Evolutionary conservation across 1,284 basidiomycete species (phyloP).

Genomic region (Exobasidium rhododendri): DNA sequence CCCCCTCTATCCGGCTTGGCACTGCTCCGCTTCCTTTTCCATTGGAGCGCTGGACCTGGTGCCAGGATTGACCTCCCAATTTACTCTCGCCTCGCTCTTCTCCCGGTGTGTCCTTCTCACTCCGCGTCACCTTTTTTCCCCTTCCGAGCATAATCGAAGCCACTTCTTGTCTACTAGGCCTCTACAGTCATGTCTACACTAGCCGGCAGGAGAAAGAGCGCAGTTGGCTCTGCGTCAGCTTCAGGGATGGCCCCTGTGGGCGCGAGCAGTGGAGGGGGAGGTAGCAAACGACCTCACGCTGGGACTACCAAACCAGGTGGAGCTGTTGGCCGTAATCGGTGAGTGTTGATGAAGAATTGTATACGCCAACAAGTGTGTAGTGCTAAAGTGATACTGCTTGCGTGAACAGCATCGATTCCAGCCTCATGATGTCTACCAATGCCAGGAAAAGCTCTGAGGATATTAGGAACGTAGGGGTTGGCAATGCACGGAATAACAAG

Average conservation of each 20-base stretch:
- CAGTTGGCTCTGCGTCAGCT: not conserved
- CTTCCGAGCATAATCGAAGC: no score
- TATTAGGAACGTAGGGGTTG: constrained; percentile 15
- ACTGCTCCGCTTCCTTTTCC: no score
- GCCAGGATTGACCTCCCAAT: no score
- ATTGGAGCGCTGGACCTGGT: no score
- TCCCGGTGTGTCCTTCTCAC: no score
- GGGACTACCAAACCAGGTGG: not conserved
- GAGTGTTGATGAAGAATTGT: constrained; percentile 3
- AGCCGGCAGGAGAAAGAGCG: not conserved
- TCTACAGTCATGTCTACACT: not conserved
- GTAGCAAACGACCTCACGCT: not conserved
- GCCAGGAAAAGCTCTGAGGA: constrained; percentile 19
- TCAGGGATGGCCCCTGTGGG: not conserved
- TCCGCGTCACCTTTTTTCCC: no score
- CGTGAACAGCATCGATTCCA: constrained; percentile 30
- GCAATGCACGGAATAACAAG: constrained; percentile 25
- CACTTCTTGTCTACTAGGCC: no score
- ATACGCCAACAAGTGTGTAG: no score
- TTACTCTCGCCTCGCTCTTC: no score
- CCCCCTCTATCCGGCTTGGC: no score
- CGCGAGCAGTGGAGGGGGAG: not conserved
- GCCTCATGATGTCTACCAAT: constrained; percentile 39
- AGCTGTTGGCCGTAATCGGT: not conserved
- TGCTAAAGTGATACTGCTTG: no score